These are phyloP conservation scores for Protomyces inundatus DNA, from an alignment of 1,139 yeast species.

Conservation along the genomic window DNA sequence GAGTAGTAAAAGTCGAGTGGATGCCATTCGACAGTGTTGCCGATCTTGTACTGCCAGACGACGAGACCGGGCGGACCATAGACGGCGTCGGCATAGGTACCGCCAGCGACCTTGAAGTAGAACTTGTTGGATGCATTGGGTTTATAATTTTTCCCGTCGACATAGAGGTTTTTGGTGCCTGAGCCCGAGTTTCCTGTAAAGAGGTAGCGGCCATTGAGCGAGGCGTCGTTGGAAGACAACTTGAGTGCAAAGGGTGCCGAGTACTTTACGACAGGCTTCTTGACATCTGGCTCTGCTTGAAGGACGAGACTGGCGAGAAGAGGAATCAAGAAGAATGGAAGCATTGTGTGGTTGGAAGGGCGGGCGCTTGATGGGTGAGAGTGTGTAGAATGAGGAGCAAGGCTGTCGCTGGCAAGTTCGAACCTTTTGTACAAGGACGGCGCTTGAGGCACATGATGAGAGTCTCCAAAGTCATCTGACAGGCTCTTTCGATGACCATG, in stretches of 20 bases:
- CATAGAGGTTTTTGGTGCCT: slow-evolving; percentile 10
- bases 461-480: too few relatives aligned
- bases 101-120: slow-evolving; percentile 3
- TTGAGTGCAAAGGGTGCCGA: slow-evolving; percentile 9
- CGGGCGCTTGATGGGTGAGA: too few relatives aligned
- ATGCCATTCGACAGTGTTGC: not conserved
- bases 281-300: too few relatives aligned
- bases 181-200: slow-evolving; percentile 10
- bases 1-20: slow-evolving; percentile 2
- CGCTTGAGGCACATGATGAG: too few relatives aligned
- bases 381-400: too few relatives aligned
- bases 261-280: too few relatives aligned
- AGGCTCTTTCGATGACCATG: too few relatives aligned
- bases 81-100: not conserved
- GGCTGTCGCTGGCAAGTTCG: too few relatives aligned
- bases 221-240: not conserved
- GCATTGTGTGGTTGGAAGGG: too few relatives aligned
- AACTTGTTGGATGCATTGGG: not conserved
- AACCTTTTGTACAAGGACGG: too few relatives aligned
- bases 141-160: not conserved
- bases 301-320: too few relatives aligned
- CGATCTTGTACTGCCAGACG: slow-evolving; percentile 3
- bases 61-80: slow-evolving; percentile 1
- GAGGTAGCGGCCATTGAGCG: slow-evolving; percentile 11
- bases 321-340: too few relatives aligned